A percentile compares a stretch with the other conserved stretches of the same genome.
These are phyloP conservation scores for Favolaschia claudopus DNA, from an alignment of 768 basidiomycete species.

Conservation along the genomic window DNA sequence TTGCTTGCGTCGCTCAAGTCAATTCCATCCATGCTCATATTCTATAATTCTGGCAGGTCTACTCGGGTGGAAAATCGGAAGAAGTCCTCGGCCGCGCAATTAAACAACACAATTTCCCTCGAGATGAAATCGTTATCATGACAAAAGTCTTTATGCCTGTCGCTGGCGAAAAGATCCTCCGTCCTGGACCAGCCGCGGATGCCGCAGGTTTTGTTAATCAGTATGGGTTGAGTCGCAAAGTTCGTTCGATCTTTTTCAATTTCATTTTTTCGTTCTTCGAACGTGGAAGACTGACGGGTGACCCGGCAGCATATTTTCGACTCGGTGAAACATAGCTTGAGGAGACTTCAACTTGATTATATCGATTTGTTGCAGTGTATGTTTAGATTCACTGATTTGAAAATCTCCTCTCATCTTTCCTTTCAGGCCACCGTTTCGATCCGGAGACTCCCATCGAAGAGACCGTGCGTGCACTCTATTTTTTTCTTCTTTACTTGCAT, in stretches of 20 bases:
- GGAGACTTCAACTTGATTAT: constrained; percentile 76
- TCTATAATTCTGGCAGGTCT: constrained; percentile 46
- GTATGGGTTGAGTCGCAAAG: constrained; percentile 53
- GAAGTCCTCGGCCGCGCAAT: constrained; percentile 56
- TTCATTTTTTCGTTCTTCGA: background rate
- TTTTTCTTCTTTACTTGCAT: background rate
- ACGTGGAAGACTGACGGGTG: background rate
- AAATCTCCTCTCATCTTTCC: background rate
- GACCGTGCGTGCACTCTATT: constrained; percentile 42
- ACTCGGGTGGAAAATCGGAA: constrained; percentile 72
- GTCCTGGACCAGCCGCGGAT: constrained; percentile 34
- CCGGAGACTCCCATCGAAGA: constrained; percentile 64
- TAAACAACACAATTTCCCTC: constrained; percentile 53
- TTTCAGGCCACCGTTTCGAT: constrained; percentile 62
- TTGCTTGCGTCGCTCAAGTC: too few species aligned
- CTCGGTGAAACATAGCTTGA: constrained; percentile 62
- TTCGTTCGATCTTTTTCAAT: constrained; percentile 8
- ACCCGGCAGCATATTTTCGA: constrained; percentile 71
- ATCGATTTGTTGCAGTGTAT: constrained; percentile 65
- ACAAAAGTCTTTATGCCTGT: constrained; percentile 63
- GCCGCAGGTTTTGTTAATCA: constrained; percentile 60
- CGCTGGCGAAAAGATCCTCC: constrained; percentile 28
- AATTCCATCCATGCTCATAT: background rate
- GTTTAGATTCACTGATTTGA: background rate
- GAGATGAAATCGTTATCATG: constrained; percentile 82